Evolutionary conservation across 1,284 basidiomycete species (phyloP), one percentile per base, ranked within the genome.

Genomic region (Rhodofomes roseus): DNA sequence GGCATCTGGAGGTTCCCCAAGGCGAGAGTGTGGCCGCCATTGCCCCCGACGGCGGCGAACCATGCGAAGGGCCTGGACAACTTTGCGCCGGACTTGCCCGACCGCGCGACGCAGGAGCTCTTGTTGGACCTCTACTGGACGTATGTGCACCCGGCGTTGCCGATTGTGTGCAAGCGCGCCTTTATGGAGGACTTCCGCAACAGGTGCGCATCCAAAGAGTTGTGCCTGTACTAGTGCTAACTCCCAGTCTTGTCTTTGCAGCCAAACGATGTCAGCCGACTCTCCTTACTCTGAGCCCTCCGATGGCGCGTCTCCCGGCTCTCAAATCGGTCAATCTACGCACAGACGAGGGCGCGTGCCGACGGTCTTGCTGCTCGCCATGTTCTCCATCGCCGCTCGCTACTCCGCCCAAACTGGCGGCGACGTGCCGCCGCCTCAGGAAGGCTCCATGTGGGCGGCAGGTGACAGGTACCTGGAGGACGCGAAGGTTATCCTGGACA

Each of bases 1-100:
- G 91, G 90, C 1, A 89, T 93, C 59, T 93, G 92, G 91, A 84
- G 85, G 29, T 93, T 94, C 73, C 92, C 92, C 0, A 86, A 85
- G 66, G 87, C 89, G 4, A 80, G 92, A 16, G 87, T 93, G 22
- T 94, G 92, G 93, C 93, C 92, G 0, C 85, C 84, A 2, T 74
- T 88, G 34, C 75, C 76, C 23, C 77, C 81, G 4, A 64, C 64
- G 2, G 64, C 62, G 46, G 69, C 53, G 51, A 71, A 63, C 37
- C 70, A 66, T 58, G 70, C 65, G 55, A 70, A 72, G 52, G 70
- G 68, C 20, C 75, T 78, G 12, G 77, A 77, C 31, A 77, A 79
- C 37, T 69, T 75, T 53, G 65, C 67, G 20, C 68, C 74, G 8
- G 69, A 73, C 37, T 71, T 92, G n/a, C 90, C 89, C 20, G 73